These are phyloP conservation scores for Huntiella moniliformis DNA, from an alignment of 2,329 filamentous ascomycete genomes.

Conservation along the genomic window DNA sequence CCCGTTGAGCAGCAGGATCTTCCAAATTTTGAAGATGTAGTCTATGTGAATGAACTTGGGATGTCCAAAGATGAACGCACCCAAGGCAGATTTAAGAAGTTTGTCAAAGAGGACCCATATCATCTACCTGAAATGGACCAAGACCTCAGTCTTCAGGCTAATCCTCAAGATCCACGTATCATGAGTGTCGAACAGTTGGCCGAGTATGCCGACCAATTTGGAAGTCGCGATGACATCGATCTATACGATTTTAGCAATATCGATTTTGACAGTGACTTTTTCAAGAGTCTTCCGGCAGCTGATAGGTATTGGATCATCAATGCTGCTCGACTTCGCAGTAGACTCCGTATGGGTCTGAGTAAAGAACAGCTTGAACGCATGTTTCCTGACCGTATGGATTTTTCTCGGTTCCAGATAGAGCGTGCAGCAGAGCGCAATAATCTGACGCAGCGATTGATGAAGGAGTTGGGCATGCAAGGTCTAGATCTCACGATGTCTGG, in stretches of 20 bases:
- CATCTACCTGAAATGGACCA: slow-evolving; percentile 76
- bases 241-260: slow-evolving; percentile 97
- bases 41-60: slow-evolving; percentile 80
- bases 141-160: slow-evolving; percentile 69
- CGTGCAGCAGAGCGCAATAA: slow-evolving; percentile 83
- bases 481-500: slow-evolving; percentile 47
- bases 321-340: slow-evolving; percentile 69
- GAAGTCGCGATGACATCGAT: slow-evolving; percentile 77
- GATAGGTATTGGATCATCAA: slow-evolving; percentile 97
- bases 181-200: slow-evolving; percentile 93
- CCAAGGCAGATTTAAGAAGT: slow-evolving; percentile 43
- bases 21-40: slow-evolving; percentile 48
- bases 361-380: slow-evolving; percentile 92
- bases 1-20: slow-evolving; percentile 30
- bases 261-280: slow-evolving; percentile 91
- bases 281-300: slow-evolving; percentile 69
- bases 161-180: slow-evolving; percentile 78
- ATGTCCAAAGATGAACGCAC: slow-evolving; percentile 62
- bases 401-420: slow-evolving; percentile 92
- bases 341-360: slow-evolving; percentile 84
- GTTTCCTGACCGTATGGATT: slow-evolving; percentile 96
- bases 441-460: slow-evolving; percentile 85
- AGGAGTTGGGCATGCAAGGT: slow-evolving; percentile 74
- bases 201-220: slow-evolving; percentile 81
- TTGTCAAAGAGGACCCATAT: slow-evolving; percentile 85